Evolutionary conservation across 2,329 filamentous ascomycete species (phyloP).

Genomic region (Trichoderma gracile): DNA sequence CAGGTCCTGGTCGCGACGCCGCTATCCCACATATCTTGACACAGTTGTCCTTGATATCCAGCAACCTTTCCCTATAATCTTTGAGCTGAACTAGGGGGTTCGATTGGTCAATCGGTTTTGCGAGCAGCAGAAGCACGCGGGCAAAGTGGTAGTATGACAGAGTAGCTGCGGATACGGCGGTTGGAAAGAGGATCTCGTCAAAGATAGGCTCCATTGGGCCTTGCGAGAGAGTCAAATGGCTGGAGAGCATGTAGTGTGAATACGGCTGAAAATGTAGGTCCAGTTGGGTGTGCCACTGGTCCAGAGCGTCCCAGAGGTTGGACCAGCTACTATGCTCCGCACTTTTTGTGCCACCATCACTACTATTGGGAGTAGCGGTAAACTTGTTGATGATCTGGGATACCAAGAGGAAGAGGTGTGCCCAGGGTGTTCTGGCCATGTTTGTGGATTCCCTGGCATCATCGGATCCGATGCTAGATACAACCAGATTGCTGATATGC

Average conservation of each 20-base stretch:
- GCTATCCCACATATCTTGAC: constrained; percentile 10
- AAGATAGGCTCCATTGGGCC: constrained; percentile 4
- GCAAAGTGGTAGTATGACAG: constrained; percentile 13
- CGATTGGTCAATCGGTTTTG: constrained; percentile 8
- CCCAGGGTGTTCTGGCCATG: background rate
- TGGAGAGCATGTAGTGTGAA: constrained; percentile 13
- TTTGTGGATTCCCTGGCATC: background rate
- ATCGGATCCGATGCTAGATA: too few species aligned
- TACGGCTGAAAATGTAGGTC: background rate
- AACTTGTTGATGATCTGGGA: background rate
- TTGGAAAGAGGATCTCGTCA: constrained; percentile 4
- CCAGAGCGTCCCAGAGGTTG: constrained; percentile 6
- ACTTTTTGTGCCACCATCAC: background rate
- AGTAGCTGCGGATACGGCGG: constrained; percentile 1
- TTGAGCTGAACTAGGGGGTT: background rate
- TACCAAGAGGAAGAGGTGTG: background rate
- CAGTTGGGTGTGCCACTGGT: constrained; percentile 1
- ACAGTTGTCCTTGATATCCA: constrained; percentile 4
- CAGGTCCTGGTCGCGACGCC: background rate
- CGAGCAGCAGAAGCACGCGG: constrained; percentile 9
- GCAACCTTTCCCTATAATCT: constrained; percentile 5
- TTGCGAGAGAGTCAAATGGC: constrained; percentile 9
- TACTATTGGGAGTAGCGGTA: background rate
- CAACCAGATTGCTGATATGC: background rate
- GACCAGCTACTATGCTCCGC: background rate